Base-by-base conservation (phyloP, 768 basidiomycete species). In the Saitozyma podzolica region DNA sequence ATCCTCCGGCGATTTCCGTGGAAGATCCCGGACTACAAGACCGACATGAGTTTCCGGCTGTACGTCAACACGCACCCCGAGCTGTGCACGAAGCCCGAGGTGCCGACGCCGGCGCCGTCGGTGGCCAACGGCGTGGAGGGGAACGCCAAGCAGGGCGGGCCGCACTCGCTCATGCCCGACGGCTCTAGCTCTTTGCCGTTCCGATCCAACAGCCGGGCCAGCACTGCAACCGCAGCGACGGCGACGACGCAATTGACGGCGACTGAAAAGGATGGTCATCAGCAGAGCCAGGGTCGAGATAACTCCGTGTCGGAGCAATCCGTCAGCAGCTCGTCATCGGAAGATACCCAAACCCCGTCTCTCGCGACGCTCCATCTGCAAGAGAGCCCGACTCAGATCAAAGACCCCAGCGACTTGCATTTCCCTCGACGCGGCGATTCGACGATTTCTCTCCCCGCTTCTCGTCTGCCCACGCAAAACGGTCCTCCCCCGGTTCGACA, bases 1-100 rank as follows among this genome's bases (percentile, higher is more conserved):
- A 83, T 96, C 67, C 85, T 99, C 41, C 85, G 95, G 57, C 86
- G 96, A 56, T 99, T 99, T 83, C 96, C 96, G 6, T 99, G 96
- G 96, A 98, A 92, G 80, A 89, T 98, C 60, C 95, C 96, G 10
- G 96, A 99, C 77, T 83, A 87, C 72, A 95, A 95, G 84, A 87
- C 87, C 16, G 96, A 98, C 78, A 85, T 89, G 59, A 90, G 88
- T 75, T 99, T 92, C 83, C 86, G 88, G 63, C 87, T 92, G 8
- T 99, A 96, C 75, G 88, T 97, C 67, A 85, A 89, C 68, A 89
- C 92, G 41, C 94, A 99, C 78, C 93, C 94, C 29, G 93, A 96
- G 78, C 83, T 96, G 43, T 84, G 82, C 67, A 80, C 78, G n/a
- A 78, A 80, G 59, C 80, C 81, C 11, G 72, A 74, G 2, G 78